A percentile compares a stretch with the other conserved stretches of the same genome.
phyloP scores from a whole-genome alignment of 2,329 filamentous ascomycete species.

The Grosmannia huntii region DNA sequence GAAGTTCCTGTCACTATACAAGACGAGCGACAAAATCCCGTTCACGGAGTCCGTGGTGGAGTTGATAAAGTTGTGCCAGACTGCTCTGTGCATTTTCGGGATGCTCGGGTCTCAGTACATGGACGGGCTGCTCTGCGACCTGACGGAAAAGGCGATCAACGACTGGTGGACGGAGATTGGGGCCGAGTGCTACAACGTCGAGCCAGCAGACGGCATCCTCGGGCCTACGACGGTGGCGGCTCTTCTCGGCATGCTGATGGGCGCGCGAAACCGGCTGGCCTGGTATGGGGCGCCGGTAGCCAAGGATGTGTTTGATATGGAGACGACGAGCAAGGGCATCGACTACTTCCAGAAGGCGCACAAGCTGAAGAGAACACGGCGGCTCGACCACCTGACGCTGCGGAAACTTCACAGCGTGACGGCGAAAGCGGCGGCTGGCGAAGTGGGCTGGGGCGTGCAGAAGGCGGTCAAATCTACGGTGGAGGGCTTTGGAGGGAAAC shows the following conservation, averaged over 20 bases:
- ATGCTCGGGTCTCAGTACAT: slow-evolving; percentile 80
- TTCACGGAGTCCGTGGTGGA: slow-evolving; percentile 72
- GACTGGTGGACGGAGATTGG: slow-evolving; percentile 97
- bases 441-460: slow-evolving; percentile 83
- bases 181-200: slow-evolving; percentile 79
- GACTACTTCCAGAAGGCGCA: slow-evolving; percentile 81
- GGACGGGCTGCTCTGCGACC: slow-evolving; percentile 83
- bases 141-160: slow-evolving; percentile 77
- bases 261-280: slow-evolving; percentile 77
- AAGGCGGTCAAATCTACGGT: slow-evolving; percentile 92
- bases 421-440: slow-evolving; percentile 76
- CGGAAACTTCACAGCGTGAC: slow-evolving; percentile 71
- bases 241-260: slow-evolving; percentile 75
- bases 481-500: slow-evolving; percentile 83
- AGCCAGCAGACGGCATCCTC: slow-evolving; percentile 83
- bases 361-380: slow-evolving; percentile 63
- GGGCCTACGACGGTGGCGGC: slow-evolving; percentile 87
- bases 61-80: slow-evolving; percentile 81
- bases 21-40: slow-evolving; percentile 69
- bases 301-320: slow-evolving; percentile 86
- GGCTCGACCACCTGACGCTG: slow-evolving; percentile 73
- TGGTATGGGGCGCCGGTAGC: slow-evolving; percentile 71
- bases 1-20: slow-evolving; percentile 87
- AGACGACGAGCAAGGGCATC: slow-evolving; percentile 70
- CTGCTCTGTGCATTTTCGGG: slow-evolving; percentile 76